Percentiles rank a stretch among this genome's conserved stretches.
Conservation (phyloP, 805 yeast genomes). For the Tanozyma kutaoensis region DNA sequence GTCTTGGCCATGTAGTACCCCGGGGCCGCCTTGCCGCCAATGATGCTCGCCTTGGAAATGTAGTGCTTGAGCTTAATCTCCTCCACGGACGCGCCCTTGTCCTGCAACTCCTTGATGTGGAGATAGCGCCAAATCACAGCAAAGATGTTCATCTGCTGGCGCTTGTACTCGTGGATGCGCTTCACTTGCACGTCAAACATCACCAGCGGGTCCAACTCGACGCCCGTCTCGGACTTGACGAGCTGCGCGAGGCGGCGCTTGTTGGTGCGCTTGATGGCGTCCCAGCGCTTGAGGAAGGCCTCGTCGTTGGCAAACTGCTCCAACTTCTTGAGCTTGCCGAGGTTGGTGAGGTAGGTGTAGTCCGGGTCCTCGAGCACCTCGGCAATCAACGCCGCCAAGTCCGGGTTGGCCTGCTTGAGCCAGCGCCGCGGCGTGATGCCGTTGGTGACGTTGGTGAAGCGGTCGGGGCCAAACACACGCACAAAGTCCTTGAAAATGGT, state of each 20-base stretch:
- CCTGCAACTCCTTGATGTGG: conserved; percentile 53
- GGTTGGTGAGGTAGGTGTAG: conserved; percentile 54
- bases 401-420: conserved; percentile 89
- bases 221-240: conserved; percentile 49
- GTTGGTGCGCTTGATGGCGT: conserved; percentile 52
- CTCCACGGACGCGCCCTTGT: conserved; percentile 27
- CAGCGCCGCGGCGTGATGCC: conserved; percentile 96
- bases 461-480: conserved; percentile 63
- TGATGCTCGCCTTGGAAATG: conserved; percentile 64
- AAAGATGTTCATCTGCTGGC: conserved; percentile 87
- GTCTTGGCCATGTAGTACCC: conserved; percentile 93
- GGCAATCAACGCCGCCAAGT: conserved; percentile 59
- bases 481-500: conserved; percentile 89
- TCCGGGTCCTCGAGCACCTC: conserved; percentile 51
- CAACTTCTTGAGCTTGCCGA: conserved; percentile 52
- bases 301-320: conserved; percentile 56
- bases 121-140: conserved; percentile 80
- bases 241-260: conserved; percentile 54
- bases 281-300: conserved; percentile 61
- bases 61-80: conserved; percentile 46
- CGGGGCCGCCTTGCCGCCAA: conserved; percentile 97
- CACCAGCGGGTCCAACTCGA: conserved; percentile 58
- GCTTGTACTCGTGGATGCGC: conserved; percentile 90
- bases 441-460: conserved; percentile 85
- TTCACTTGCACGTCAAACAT: conserved; percentile 88